Conservation (phyloP, 306 rosid genomes). For the Begonia peltatifolia region DNA sequence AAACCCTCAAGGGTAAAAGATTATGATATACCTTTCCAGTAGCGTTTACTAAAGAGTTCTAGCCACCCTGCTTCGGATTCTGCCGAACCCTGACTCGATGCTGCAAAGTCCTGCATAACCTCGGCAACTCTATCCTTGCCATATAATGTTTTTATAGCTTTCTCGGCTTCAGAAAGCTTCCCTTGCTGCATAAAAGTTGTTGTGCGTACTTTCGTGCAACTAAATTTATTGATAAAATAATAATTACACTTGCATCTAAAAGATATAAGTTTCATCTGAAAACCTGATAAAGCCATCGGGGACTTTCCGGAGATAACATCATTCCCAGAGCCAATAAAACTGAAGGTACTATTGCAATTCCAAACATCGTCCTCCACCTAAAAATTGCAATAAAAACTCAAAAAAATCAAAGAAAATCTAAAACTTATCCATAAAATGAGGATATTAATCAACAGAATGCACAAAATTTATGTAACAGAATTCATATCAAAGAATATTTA, state of each 20-base stretch:
- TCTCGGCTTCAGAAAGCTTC: constrained; percentile 63
- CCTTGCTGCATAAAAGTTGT: constrained; percentile 64
- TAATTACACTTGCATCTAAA: background rate
- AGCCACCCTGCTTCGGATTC: constrained; percentile 98
- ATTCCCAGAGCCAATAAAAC: constrained; percentile 82
- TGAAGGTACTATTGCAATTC: constrained; percentile 74
- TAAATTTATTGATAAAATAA: constrained; percentile 3
- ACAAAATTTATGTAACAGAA: too few species aligned
- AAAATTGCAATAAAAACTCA: constrained; percentile 1
- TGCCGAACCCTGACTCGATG: constrained; percentile 61
- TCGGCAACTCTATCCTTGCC: constrained; percentile 77
- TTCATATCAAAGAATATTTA: background rate
- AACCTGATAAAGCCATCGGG: constrained; percentile 97
- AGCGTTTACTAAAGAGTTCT: constrained; percentile 86
- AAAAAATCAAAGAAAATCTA: background rate
- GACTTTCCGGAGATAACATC: constrained; percentile 87
- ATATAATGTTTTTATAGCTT: constrained; percentile 44
- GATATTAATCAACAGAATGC: too few species aligned
- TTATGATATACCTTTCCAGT: constrained; percentile 55
- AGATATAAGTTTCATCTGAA: constrained; percentile 4
- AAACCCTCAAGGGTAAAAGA: too few species aligned
- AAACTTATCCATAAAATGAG: background rate
- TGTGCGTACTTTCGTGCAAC: background rate
- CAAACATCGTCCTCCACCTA: constrained; percentile 99
- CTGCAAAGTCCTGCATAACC: constrained; percentile 46